Base-by-base conservation (phyloP, 2,329 filamentous ascomycete species). In the Fusarium sp. region DNA sequence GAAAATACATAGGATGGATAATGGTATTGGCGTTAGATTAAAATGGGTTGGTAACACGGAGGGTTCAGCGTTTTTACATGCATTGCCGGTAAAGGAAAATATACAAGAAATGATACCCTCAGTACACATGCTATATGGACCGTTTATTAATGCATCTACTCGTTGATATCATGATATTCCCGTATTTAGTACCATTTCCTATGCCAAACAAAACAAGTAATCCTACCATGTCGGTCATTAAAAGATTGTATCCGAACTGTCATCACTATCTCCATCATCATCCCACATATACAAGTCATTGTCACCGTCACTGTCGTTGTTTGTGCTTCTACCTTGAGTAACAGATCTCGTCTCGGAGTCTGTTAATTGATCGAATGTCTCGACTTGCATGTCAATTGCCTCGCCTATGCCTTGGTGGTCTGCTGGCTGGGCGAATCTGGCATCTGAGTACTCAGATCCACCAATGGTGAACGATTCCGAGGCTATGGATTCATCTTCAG, bases 401-500 rank as follows among this genome's bases (percentile, higher is more conserved):
- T 73, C 59, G 1, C 71, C 73, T 16, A 69, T 68, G 20, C 47
- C 55, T 59, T 80, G 77, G 12, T 76, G 72, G 2, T 76, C 76
- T 1, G 74, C 77, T 2, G 80, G 81, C 1, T 78, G 55, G n/a
- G 68, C 74, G 58, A 75, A 78, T 45, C 74, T 73, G 8, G 82
- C 83, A 12, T 78, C 75, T 3, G 76, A 67, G 30, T 80, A 82
- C 1, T 79, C 80, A 7, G 72, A 64, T 4, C 71, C 74, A 8
- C 74, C 77, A 5, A 71, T 66, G 0, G 76, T 75, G 53, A 82
- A 82, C n/a, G 74, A 62, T 61, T 82, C 81, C 1, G 80, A 79
- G 18, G 59, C 66, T 13, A 80, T 69, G 1, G 79, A 79, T 1
- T 66, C 74, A 47, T 78, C 76, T 34, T 80, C 79, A 7, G 76